phyloP scores from a whole-genome alignment of 2,329 filamentous ascomycete species.

The Fusarium secorum region DNA sequence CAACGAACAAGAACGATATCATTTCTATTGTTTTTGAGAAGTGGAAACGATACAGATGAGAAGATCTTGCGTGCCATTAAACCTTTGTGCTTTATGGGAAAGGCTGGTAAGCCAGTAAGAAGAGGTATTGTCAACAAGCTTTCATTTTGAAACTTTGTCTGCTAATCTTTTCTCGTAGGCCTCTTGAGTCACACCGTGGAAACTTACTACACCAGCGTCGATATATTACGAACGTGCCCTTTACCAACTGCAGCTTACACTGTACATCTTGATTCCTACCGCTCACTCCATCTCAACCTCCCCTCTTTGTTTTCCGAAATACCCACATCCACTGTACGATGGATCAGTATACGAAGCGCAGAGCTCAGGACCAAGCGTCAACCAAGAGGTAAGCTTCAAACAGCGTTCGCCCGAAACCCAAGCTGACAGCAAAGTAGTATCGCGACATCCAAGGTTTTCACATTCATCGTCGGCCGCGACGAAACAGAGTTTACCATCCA shows the following conservation, averaged over 20 bases:
- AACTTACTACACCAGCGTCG: fast-evolving
- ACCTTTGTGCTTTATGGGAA: not conserved
- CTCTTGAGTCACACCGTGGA: not conserved
- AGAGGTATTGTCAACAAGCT: not conserved
- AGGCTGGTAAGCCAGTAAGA: not conserved
- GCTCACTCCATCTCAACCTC: not conserved
- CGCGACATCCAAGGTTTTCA: fast-evolving
- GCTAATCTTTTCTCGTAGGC: not conserved
- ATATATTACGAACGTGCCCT: fast-evolving
- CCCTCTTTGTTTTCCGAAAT: too few species aligned
- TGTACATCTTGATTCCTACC: not conserved
- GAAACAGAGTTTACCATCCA: not conserved
- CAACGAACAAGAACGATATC: fast-evolving
- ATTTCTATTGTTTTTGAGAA: fast-evolving
- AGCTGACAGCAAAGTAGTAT: not conserved
- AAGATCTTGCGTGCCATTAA: not conserved
- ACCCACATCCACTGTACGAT: too few species aligned
- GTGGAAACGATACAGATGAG: fast-evolving
- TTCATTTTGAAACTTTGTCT: not conserved
- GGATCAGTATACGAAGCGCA: fast-evolving
- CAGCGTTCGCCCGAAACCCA: fast-evolving
- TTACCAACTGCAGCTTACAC: fast-evolving
- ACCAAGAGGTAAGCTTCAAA: not conserved
- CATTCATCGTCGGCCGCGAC: not conserved
- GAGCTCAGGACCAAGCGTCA: fast-evolving